A percentile compares a stretch with the other conserved stretches of the same genome.
These are phyloP conservation scores for Arachis hypogaea DNA, from an alignment of 306 rosid genomes.

Conservation along the genomic window DNA sequence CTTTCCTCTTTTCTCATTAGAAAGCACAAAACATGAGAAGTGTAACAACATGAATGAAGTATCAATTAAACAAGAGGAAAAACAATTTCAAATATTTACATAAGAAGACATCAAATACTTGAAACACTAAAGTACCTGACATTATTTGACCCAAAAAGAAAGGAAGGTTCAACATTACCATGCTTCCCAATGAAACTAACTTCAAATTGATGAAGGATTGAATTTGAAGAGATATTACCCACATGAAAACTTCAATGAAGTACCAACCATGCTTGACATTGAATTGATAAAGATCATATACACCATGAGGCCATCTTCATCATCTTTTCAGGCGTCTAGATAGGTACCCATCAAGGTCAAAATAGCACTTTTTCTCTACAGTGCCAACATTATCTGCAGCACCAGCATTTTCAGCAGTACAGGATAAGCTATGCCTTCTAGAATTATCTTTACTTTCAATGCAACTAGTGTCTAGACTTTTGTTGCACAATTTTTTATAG, in stretches of 20 bases:
- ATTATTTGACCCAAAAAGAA: conserved; percentile 8
- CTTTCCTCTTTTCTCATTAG: background rate
- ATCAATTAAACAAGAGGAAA: background rate
- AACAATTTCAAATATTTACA: background rate
- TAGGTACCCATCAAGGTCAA: conserved; percentile 34
- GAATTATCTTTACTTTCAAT: conserved; percentile 17
- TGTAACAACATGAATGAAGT: background rate
- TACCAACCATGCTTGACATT: background rate
- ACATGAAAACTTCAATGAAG: conserved; percentile 16
- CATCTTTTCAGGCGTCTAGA: conserved; percentile 22
- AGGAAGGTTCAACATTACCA: conserved; percentile 19
- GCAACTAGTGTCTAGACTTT: conserved; percentile 22
- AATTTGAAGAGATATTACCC: conserved; percentile 8
- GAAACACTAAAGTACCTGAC: background rate
- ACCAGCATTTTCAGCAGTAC: background rate
- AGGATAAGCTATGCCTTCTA: background rate
- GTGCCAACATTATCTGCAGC: conserved; percentile 2
- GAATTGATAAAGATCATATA: background rate
- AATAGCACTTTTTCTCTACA: background rate
- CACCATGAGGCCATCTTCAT: conserved; percentile 20
- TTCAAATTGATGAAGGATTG: conserved; percentile 4
- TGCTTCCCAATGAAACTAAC: conserved; percentile 3
- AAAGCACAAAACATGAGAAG: conserved; percentile 1
- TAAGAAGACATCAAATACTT: conserved; percentile 25
- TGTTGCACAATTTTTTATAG: conserved; percentile 36